Base-by-base conservation (phyloP, 2,329 filamentous ascomycete species). In the Aspergillus ochraceus region DNA sequence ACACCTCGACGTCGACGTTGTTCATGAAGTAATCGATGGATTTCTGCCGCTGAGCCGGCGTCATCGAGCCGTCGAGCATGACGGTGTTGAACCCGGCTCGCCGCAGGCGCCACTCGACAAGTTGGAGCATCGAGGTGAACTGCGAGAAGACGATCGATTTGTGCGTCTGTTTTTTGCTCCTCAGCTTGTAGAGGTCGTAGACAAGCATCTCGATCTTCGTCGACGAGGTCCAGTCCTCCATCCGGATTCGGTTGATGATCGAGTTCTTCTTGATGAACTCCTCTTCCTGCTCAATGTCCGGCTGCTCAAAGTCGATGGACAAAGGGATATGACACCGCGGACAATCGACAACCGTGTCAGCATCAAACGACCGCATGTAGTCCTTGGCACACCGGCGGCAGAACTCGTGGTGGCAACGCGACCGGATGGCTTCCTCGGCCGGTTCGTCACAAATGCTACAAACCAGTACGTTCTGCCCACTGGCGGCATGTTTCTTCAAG, bases 121-220 rank as follows among this genome's bases (percentile, higher is more conserved):
- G 85, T 80, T 97, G 94, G 60, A 98, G 81, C 94, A 98, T 98
- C 1, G 91, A 95, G 0, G 94, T 97, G 73, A 98, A 98, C 71
- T 97, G 93, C 9, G 91, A 96, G 75, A 98, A 98, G 64, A 98
- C 95, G 71, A 98, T 98, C 4, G 91, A 96, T 79, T 99, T 99
- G 75, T 95, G 89, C 0, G 92, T 96, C 63, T 92, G 88, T 74
- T 96, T 97, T 79, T 96, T 91, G 59, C 90, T 96, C 59, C 95
- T 88, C 45, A 98, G 84, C 75, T 91, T 90, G 81, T 96, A 95
- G 2, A 99, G 84, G 71, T 98, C 92, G 71, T 97, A 96, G 10
- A 98, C 90, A 6, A 99, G 86, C 74, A 96, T 88, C 79, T 99
- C 95, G 66, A 99, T 99, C 80, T 99, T 99, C 63, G 93, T 97